These are phyloP conservation scores for Rhizophora mangle DNA, from an alignment of 345 rosid genomes.

Conservation along the genomic window DNA sequence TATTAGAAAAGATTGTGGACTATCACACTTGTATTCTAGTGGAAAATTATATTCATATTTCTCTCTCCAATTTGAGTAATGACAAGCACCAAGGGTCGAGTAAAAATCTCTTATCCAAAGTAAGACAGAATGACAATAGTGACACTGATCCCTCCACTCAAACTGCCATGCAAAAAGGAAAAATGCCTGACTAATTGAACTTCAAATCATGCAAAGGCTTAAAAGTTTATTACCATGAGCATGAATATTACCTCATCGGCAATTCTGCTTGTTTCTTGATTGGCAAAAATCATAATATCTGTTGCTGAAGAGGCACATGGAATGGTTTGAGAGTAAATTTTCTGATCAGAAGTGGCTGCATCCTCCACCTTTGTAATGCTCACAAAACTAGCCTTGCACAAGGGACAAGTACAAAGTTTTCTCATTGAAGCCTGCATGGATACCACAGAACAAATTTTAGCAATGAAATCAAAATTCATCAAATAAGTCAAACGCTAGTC, in stretches of 20 bases:
- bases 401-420: slow-evolving; percentile 70
- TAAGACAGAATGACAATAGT: too few relatives aligned
- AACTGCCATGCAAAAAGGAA: background rate
- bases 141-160: too few relatives aligned
- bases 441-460: background rate
- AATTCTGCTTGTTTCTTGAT: slow-evolving; percentile 37
- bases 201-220: background rate
- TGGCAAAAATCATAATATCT: slow-evolving; percentile 39
- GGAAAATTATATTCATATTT: too few relatives aligned
- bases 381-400: slow-evolving; percentile 70
- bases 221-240: background rate
- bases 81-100: too few relatives aligned
- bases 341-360: slow-evolving; percentile 76
- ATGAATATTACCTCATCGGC: slow-evolving; percentile 45
- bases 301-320: slow-evolving; percentile 48
- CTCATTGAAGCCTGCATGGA: slow-evolving; percentile 51
- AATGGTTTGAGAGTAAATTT: slow-evolving; percentile 82
- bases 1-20: too few relatives aligned
- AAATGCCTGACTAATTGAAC: background rate
- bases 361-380: slow-evolving; percentile 75
- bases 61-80: too few relatives aligned
- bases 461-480: too few relatives aligned
- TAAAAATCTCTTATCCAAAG: too few relatives aligned
- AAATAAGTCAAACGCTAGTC: too few relatives aligned
- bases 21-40: too few relatives aligned